Base-by-base conservation (phyloP, 176 grass and related monocot genomes). In the Lolium multiflorum region DNA sequence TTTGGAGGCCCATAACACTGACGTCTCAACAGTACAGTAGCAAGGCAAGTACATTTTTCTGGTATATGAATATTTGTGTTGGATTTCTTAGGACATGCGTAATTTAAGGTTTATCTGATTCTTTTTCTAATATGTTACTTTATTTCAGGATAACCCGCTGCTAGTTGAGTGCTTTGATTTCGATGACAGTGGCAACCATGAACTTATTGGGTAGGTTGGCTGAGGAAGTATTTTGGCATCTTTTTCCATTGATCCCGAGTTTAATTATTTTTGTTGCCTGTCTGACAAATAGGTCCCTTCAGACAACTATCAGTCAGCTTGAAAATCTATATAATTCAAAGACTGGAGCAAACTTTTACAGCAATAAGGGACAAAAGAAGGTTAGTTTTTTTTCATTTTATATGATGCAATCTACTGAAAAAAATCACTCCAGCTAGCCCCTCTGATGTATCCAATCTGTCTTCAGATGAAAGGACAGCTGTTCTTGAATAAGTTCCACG, bases 151-250 rank as follows among this genome's bases (percentile, higher is more conserved):
- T 76, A 96, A 99, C 91, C 97, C 94, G 47, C 84, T 96, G 89
- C 85, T 99, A 56, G 81, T 99, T 38, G 94, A 99, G 87, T 99
- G 97, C 89, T 99, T 94, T 90, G 90, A 99, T 89, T 99, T 99
- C 81, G 89, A 99, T 48, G 74, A 76, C 60, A 94, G 71, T 94
- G 97, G 97, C 63, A 81, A 94, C n/a, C 94, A 99, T 78, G 79
- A 82, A 63, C 71, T 89, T 78, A 83, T 99, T 82, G 97, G 97
- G 97, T 99, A 99, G 31, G 61, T 64, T 78, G 7, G 18, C 43
- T 75, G 4, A 46, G 44, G 1, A 81, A 84, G 13, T 85, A 56
- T 72, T 83, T 87, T 44, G 14, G 22, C 76, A 71, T 88, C 22
- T 70, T 92, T 56, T 87, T 15, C 12, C 11, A 12, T 74, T 70